Conservation (phyloP, 495 filamentous ascomycete species). For the Neurospora sp. region DNA sequence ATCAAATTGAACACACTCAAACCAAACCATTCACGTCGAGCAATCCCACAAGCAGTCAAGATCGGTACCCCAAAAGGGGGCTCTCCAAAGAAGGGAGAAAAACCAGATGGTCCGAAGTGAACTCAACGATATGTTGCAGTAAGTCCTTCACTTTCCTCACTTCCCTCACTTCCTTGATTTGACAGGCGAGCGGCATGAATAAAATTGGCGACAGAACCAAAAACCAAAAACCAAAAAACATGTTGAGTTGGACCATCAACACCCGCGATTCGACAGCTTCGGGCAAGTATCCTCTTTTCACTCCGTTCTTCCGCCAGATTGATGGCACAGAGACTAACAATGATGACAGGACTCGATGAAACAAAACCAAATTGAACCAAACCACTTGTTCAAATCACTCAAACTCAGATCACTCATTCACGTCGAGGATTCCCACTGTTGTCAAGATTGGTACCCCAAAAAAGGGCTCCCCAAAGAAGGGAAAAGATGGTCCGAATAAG, state of each 20-base stretch:
- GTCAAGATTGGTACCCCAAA: neutral
- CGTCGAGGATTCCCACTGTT: neutral
- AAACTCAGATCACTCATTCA: neutral
- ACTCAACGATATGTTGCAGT: neutral
- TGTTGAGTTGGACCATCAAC: neutral
- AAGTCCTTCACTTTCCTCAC: neutral
- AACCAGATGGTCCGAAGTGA: neutral
- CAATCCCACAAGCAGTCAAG: neutral
- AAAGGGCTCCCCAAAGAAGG: neutral
- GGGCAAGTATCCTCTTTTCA: no score
- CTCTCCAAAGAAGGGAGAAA: neutral
- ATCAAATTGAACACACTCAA: neutral
- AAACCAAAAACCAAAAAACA: neutral
- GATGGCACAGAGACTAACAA: no score
- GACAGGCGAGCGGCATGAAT: neutral
- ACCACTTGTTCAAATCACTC: neutral
- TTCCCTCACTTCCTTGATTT: no score
- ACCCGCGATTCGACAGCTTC: neutral
- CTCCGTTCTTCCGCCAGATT: no score
- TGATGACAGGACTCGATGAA: neutral
- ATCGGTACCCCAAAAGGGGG: neutral
- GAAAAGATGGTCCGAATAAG: neutral
- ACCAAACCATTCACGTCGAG: neutral
- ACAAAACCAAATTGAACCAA: neutral
- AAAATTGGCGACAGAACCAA: neutral